These are phyloP conservation scores for Coriolopsis trogii DNA, from an alignment of 1,284 basidiomycete species.

Conservation along the genomic window DNA sequence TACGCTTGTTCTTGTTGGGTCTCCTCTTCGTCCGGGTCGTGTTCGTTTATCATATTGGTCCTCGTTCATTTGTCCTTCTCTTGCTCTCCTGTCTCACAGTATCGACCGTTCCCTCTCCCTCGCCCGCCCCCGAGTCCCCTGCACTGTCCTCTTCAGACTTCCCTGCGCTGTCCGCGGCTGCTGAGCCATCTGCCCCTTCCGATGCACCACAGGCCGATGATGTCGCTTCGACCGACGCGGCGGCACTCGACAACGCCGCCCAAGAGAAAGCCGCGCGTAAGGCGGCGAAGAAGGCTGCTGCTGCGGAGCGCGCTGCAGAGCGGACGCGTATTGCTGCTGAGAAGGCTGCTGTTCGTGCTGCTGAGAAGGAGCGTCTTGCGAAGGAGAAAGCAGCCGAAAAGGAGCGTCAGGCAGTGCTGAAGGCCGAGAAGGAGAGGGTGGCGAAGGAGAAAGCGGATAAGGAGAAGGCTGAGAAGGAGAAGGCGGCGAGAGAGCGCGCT, in stretches of 20 bases:
- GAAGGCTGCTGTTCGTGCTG: slow-evolving; percentile 50
- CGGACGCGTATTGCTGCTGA: slow-evolving; percentile 55
- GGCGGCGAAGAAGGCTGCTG: slow-evolving; percentile 63
- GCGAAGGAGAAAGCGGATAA: slow-evolving; percentile 44
- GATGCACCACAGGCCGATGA: slow-evolving; percentile 33
- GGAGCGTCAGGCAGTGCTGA: slow-evolving; percentile 42
- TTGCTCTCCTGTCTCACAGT: slow-evolving; percentile 35
- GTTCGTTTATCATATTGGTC: slow-evolving; percentile 5
- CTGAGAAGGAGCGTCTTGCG: slow-evolving; percentile 49
- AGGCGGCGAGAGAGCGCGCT: slow-evolving; percentile 42
- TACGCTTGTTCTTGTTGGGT: slow-evolving; percentile 33
- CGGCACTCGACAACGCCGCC: slow-evolving; percentile 39
- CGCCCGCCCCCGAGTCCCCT: slow-evolving; percentile 41
- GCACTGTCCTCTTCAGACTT: slow-evolving; percentile 72
- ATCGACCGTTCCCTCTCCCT: slow-evolving; percentile 52
- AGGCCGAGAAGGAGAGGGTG: slow-evolving; percentile 39
- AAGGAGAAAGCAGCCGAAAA: slow-evolving; percentile 49
- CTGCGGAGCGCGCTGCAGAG: slow-evolving; percentile 61
- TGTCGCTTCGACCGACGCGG: slow-evolving; percentile 9
- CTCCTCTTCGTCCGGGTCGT: slow-evolving; percentile 13
- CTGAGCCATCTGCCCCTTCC: slow-evolving; percentile 32
- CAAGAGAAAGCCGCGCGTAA: slow-evolving; percentile 55
- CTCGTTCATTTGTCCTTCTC: slow-evolving; percentile 44
- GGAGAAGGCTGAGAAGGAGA: slow-evolving; percentile 42
- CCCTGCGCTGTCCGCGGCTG: slow-evolving; percentile 50